Base-by-base conservation (phyloP, 2,329 filamentous ascomycete genomes). In the Fusarium clavum region DNA sequence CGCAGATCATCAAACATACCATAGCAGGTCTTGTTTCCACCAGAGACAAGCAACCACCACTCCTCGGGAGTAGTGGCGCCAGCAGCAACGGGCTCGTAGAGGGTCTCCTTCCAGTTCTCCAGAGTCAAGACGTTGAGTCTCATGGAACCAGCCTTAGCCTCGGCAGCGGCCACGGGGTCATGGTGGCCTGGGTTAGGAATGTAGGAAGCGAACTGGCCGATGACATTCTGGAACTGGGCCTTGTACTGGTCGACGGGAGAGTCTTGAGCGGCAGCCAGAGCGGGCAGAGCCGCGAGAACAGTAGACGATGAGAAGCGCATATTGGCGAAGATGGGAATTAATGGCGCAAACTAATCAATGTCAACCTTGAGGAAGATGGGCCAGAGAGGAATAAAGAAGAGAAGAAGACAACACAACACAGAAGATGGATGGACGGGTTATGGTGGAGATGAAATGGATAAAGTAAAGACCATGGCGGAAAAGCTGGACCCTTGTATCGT, bases 11-110 rank as follows among this genome's bases (percentile, higher is more conserved):
- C 41, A 56, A 48, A 58, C 84, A 61, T 82, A 89, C 87, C 86
- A 77, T 86, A 91, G 83, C 92, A 95, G 32, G 92, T 94, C 83
- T 90, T 91, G 84, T 94, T 94, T 73, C 91, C 85, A 59, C 92
- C 92, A 12, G 90, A 92, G 72, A 93, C 82, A 72, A 92, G 85
- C 66, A 95, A 83, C 84, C 92, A 90, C 91, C 91, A 94, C 81
- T 94, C 90, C 80, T 91, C 90, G 8, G 92, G 90, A 67, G 84
- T 85, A 13, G 87, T 86, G 67, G 87, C 85, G 29, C 81, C 87
- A 11, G 87, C 80, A 65, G 88, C 83, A 61, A 91, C 88, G 30
- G 88, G 87, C 53, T 83, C 83, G 76, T 88, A 90, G 64, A 95
- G 83, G 5, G 89, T 88, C 27, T 90, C 81, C 79, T 90, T 88